Percentiles rank a stretch among this genome's conserved stretches.
Evolutionary conservation across 495 filamentous ascomycete genomes (phyloP).

Genomic region (Astrothelium subdiscretum): DNA sequence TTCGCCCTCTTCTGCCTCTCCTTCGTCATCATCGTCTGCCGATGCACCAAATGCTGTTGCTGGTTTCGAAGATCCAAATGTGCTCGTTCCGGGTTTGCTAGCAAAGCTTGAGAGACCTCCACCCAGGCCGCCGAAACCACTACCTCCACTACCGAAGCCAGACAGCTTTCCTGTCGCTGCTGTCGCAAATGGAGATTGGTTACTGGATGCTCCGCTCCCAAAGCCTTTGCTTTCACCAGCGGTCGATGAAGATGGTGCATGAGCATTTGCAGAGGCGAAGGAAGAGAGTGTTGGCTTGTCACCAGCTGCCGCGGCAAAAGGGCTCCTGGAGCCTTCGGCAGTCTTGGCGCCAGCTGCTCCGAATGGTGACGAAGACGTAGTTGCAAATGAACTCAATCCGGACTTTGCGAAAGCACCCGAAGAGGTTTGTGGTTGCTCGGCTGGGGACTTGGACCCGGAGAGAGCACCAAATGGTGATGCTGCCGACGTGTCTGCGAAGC

Average conservation of each 20-base stretch:
- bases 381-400: conserved; percentile 38
- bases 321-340: conserved; percentile 18
- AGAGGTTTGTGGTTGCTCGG: conserved; percentile 26
- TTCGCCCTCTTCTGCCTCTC: conserved; percentile 36
- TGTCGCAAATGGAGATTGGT: conserved; percentile 1
- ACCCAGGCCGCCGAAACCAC: conserved; percentile 33
- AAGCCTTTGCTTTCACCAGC: not conserved
- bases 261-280: not conserved
- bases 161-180: conserved; percentile 8
- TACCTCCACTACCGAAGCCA: conserved; percentile 42
- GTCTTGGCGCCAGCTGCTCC: conserved; percentile 34
- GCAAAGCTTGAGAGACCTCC: conserved; percentile 52
- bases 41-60: conserved; percentile 60
- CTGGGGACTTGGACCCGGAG: conserved; percentile 15
- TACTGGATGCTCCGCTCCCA: not conserved
- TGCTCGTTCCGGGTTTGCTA: conserved; percentile 38
- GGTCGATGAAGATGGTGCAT: not conserved
- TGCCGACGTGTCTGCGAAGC: conserved; percentile 37
- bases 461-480: conserved; percentile 22
- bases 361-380: conserved; percentile 41
- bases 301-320: conserved; percentile 15
- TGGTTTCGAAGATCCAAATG: conserved; percentile 45
- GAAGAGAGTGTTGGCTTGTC: conserved; percentile 12
- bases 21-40: conserved; percentile 34
- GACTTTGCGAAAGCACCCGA: conserved; percentile 44